phyloP scores from a whole-genome alignment of 2,329 filamentous ascomycete genomes.

The Albifimbria verrucaria region DNA sequence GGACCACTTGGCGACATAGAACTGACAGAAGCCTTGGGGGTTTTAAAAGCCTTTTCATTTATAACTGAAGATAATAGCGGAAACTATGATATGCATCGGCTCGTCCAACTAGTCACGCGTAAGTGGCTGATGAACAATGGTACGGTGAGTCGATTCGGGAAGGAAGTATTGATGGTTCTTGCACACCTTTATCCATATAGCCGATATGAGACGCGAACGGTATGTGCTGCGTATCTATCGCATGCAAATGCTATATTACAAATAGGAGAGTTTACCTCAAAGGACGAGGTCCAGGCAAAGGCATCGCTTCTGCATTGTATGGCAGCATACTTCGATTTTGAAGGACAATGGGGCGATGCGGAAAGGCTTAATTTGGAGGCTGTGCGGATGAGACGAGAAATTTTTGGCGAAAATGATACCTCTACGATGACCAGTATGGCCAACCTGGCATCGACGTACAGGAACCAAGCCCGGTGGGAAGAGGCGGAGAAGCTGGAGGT shows the following conservation, averaged over 20 bases:
- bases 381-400: background rate
- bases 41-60: conserved; percentile 28
- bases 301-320: conserved; percentile 11
- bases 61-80: conserved; percentile 11
- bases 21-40: conserved; percentile 15
- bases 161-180: too few relatives aligned
- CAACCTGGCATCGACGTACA: too few relatives aligned
- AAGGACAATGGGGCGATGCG: conserved; percentile 1
- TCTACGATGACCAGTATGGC: background rate
- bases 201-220: conserved; percentile 13
- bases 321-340: background rate
- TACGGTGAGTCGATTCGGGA: too few relatives aligned
- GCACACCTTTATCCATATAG: too few relatives aligned
- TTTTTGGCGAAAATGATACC: conserved; percentile 1
- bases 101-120: too few relatives aligned
- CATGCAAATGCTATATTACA: conserved; percentile 19
- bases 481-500: too few relatives aligned
- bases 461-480: too few relatives aligned
- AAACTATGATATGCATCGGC: conserved; percentile 26
- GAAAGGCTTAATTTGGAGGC: conserved; percentile 1
- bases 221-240: conserved; percentile 18
- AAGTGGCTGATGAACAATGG: too few relatives aligned
- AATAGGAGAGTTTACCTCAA: conserved; percentile 4
- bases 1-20: background rate
- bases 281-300: conserved; percentile 5